A percentile compares a stretch with the other conserved stretches of the same genome.
phyloP scores from a whole-genome alignment of 352 stramenopile genomes.

The Pythium periplocum region DNA sequence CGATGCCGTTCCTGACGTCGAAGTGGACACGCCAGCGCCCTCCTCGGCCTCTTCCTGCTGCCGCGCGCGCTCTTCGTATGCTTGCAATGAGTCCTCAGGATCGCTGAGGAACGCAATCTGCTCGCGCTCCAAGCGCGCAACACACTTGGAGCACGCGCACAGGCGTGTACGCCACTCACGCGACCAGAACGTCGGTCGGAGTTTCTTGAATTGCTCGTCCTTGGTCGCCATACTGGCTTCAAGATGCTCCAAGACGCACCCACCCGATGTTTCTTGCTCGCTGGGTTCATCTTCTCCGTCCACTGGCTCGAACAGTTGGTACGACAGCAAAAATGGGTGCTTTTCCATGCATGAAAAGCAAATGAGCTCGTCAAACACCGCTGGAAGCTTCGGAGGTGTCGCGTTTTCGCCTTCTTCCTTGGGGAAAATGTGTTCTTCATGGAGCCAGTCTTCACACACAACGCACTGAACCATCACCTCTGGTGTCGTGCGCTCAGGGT shows the following conservation, averaged over 20 bases:
- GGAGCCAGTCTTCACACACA: slow-evolving; percentile 76
- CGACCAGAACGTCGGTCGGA: slow-evolving; percentile 54
- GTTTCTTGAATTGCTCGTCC: slow-evolving; percentile 2
- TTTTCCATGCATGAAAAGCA: slow-evolving; percentile 60
- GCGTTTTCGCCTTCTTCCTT: slow-evolving; percentile 10
- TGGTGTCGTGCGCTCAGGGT: slow-evolving; percentile 54
- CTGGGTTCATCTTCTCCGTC: slow-evolving; percentile 7
- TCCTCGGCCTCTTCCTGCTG: slow-evolving; percentile 8
- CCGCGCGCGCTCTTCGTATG: slow-evolving; percentile 49
- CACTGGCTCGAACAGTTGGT: slow-evolving; percentile 29
- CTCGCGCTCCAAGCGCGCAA: slow-evolving; percentile 36
- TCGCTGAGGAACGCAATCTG: slow-evolving; percentile 63
- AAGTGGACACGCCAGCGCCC: not conserved
- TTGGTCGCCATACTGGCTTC: slow-evolving; percentile 20
- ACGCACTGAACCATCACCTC: slow-evolving; percentile 78
- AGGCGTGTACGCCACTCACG: slow-evolving; percentile 52
- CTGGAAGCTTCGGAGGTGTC: slow-evolving; percentile 6
- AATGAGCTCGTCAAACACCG: slow-evolving; percentile 63
- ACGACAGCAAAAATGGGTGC: slow-evolving; percentile 57
- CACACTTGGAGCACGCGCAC: slow-evolving; percentile 50
- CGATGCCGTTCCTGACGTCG: not conserved
- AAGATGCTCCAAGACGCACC: slow-evolving; percentile 22
- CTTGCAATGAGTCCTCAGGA: slow-evolving; percentile 50
- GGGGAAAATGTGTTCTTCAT: slow-evolving; percentile 60
- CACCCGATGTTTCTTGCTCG: slow-evolving; percentile 3